Evolutionary conservation across 176 grass and related monocot species (phyloP).

Genomic region (Saccharum spontaneum): DNA sequence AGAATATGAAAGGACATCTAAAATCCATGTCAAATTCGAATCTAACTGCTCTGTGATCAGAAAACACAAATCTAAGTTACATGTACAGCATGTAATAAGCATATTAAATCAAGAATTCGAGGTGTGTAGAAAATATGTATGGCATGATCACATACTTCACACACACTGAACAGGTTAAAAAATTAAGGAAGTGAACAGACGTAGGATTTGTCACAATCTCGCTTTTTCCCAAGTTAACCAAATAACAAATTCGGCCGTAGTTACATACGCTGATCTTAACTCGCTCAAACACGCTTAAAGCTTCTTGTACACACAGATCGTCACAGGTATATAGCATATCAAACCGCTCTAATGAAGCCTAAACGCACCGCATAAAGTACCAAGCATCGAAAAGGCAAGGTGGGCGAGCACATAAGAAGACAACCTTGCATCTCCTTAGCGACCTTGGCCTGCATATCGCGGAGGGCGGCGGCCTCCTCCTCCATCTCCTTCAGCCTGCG

Average conservation of each 20-base stretch:
- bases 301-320: not conserved
- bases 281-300: not conserved
- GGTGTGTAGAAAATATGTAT: not conserved
- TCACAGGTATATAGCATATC: not conserved
- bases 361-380: not conserved
- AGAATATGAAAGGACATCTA: not conserved
- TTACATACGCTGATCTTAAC: not conserved
- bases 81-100: not conserved
- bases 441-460: constrained; percentile 82
- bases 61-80: not conserved
- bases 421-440: constrained; percentile 84
- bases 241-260: not conserved
- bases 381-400: not conserved
- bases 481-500: constrained; percentile 76
- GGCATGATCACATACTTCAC: not conserved
- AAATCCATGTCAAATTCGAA: not conserved
- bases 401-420: not conserved
- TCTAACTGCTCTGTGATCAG: not conserved
- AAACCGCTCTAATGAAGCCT: not conserved
- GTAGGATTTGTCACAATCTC: not conserved
- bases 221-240: not conserved
- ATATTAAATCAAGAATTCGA: not conserved
- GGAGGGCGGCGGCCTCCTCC: constrained; percentile 68
- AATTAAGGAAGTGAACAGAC: not conserved
- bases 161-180: not conserved